Evolutionary conservation across 2,329 filamentous ascomycete species (phyloP), one percentile per base, ranked within the genome.

Genomic region (Diaporthe batatas): DNA sequence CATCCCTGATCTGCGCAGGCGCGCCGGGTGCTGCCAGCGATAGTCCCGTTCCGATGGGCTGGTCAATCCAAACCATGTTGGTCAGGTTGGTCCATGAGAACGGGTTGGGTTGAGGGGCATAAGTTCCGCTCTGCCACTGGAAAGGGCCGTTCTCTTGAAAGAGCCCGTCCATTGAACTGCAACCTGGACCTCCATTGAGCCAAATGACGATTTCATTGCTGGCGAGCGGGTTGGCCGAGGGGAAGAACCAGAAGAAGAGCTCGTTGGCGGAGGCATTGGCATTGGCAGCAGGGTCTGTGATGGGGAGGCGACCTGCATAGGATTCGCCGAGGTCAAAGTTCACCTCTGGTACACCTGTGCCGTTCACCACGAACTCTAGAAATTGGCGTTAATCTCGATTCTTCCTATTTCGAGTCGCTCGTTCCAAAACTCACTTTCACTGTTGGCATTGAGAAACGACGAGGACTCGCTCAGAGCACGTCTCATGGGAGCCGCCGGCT

Each of bases 121-220:
- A 86, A 0, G 91, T 94, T 29, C 93, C 93, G 8, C 88, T 84
- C 77, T 91, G 87, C 91, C 91, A 93, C 3, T 86, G 73, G 77
- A 93, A 91, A 0, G 92, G 91, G 0, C 93, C 92, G 76, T 93
- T 94, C 77, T 94, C 92, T 62, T 92, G 91, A 12, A 95, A 79
- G 1, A 94, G 84, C 11, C 91, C 92, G 75, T 90, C 86, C 11
- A 93, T 84, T 3, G 90, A 92, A 59, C 82, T 83, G 75, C 85
- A 88, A n/a, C 85, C 86, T 23, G 86, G 86, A 8, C 84, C 84
- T 1, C 90, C 90, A 73, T 90, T 91, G 42, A 87, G 80, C 88
- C 88, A 93, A 58, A 92, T 90, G 1, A 90, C 81, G 54, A 93
- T 86, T 74, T 92, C 90, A 59, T 92, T 86, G 0, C 83, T 81